These are phyloP conservation scores for Leccinum incarnatum DNA, from an alignment of 768 basidiomycete species.

Conservation along the genomic window DNA sequence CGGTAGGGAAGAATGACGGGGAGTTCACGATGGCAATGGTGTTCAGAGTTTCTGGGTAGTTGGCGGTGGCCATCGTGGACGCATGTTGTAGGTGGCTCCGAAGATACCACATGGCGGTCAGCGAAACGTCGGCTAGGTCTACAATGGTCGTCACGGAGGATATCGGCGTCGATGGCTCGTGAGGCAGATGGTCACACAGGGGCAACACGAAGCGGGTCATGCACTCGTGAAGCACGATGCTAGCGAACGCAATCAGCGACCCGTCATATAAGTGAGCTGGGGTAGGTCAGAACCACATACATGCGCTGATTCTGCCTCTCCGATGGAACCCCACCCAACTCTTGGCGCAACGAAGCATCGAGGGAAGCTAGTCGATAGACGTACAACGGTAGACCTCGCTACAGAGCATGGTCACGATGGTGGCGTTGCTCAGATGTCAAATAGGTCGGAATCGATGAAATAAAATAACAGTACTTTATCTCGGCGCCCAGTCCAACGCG, in stretches of 20 bases:
- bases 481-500: slow-evolving; percentile 76
- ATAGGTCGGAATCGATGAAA: not conserved
- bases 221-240: slow-evolving; percentile 62
- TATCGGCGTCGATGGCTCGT: slow-evolving; percentile 50
- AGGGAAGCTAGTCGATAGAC: slow-evolving; percentile 74
- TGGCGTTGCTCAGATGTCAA: not conserved
- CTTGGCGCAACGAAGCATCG: slow-evolving; percentile 48
- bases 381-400: slow-evolving; percentile 71
- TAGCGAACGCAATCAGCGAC: slow-evolving; percentile 23
- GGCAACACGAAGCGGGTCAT: slow-evolving; percentile 66
- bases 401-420: not conserved
- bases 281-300: slow-evolving; percentile 38
- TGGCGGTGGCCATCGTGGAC: slow-evolving; percentile 68
- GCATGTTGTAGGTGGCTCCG: slow-evolving; percentile 75
- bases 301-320: slow-evolving; percentile 67
- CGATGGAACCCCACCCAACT: slow-evolving; percentile 51
- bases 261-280: too few relatives aligned
- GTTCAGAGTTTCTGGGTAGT: slow-evolving; percentile 78
- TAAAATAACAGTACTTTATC: slow-evolving; percentile 53
- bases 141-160: slow-evolving; percentile 66
- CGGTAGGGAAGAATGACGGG: slow-evolving; percentile 76
- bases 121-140: slow-evolving; percentile 62
- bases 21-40: slow-evolving; percentile 73
- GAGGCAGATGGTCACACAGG: slow-evolving; percentile 61
- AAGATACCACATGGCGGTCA: slow-evolving; percentile 66